Evolutionary conservation across 192 early-diverging fungal species (phyloP), one percentile per base, ranked within the genome.

Genomic region (Backusella macrospora): DNA sequence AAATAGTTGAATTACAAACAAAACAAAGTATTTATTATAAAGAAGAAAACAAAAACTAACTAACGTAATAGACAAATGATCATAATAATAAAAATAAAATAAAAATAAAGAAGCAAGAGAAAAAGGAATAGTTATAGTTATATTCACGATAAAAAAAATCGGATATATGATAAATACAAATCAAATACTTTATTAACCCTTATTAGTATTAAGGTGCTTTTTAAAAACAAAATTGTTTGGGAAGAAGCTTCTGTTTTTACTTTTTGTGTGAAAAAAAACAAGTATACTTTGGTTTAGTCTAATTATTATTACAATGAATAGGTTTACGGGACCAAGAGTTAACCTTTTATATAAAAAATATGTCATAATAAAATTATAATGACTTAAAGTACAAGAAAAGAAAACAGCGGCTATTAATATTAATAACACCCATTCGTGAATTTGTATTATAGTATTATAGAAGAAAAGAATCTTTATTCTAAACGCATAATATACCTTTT

Each of bases 1-100:
- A 45, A 29, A 69, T 69, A 34, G 5, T n/a, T 46, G 67, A 69
- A 46, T 43, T 69, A 15, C 67, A 65, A 65, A 29, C 16, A n/a
- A 40, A 65, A 13, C 52, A 59, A 59, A 59, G 52, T 59, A 5
- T 59, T 59, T 26, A 59, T 59, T 59, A 59, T 59, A 26, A 59
- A 18, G 26, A 59, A 18, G 26, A 59, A 59, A 12, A n/a, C 18
- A 12, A 55, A 16, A 55, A 23, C 52, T 55, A 18, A 55, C 18
- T 55, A 55, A 23, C 21, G 52, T 55, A 55, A 10, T 55, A 55
- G 21, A 55, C 21, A 12, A 55, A 26, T 55, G 49, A 55, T 23
- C 52, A 55, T 23, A 55, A 55, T 55, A 55, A 59, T 59, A 59
- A 23, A 55, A 59, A 4, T 13, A 23, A 23, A 13, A 59, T 26